These are phyloP conservation scores for Apiospora kogelbergensis DNA, from an alignment of 2,329 filamentous ascomycete species.

Conservation along the genomic window DNA sequence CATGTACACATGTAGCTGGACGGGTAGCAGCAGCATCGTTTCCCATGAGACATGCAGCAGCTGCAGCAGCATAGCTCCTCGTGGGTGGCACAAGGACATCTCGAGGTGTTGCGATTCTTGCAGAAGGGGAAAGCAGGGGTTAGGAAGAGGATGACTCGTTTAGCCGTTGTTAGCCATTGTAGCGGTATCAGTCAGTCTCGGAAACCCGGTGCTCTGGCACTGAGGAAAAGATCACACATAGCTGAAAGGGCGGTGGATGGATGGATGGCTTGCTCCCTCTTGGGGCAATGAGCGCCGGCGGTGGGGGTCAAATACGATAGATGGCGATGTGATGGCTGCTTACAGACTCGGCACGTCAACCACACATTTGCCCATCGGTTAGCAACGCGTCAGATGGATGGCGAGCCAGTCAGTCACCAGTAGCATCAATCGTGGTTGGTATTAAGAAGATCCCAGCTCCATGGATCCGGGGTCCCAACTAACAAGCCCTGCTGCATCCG, in stretches of 20 bases:
- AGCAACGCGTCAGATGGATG: neutral
- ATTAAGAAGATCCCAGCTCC: neutral
- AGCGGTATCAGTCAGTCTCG: no score
- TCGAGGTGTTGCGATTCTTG: neutral
- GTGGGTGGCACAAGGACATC: neutral
- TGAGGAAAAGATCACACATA: no score
- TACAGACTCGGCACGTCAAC: neutral
- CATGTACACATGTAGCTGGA: neutral
- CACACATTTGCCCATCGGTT: neutral
- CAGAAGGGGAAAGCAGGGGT: neutral
- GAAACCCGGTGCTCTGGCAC: neutral
- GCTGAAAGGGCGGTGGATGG: no score
- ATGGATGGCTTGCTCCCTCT: no score
- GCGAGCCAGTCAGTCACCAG: neutral
- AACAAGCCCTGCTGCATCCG: neutral
- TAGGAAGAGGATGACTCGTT: no score
- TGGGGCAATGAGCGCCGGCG: no score
- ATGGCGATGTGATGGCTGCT: neutral
- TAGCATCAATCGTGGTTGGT: neutral
- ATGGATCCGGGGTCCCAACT: neutral
- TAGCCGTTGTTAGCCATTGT: no score
- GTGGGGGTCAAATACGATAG: neutral
- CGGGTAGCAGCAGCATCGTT: constrained; percentile 4
- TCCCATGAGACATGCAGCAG: neutral
- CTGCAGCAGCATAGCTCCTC: neutral